phyloP scores from a whole-genome alignment of 2,329 filamentous ascomycete species.

The Colletotrichum truncatum region DNA sequence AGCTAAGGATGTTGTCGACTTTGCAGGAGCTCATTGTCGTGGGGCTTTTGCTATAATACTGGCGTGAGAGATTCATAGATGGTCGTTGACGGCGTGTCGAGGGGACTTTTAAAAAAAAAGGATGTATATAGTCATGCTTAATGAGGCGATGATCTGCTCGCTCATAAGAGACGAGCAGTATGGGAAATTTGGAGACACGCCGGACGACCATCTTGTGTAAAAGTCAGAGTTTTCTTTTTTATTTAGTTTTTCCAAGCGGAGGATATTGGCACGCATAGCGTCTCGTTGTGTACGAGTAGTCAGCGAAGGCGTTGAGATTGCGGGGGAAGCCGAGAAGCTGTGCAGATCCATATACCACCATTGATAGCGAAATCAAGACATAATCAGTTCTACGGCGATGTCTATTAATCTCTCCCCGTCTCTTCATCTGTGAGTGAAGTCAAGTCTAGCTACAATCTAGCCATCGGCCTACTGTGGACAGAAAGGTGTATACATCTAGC shows the following conservation, averaged over 20 bases:
- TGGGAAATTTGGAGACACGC: conserved; percentile 21
- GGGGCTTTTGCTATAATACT: not conserved
- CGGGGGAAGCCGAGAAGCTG: not conserved
- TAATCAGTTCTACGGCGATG: conserved; percentile 5
- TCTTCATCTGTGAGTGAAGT: too few relatives aligned
- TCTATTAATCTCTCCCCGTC: not conserved
- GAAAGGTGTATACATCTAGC: too few relatives aligned
- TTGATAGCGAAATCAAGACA: conserved; percentile 19
- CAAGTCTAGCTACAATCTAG: too few relatives aligned
- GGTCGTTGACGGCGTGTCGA: conserved; percentile 20
- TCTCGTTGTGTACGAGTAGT: conserved; percentile 23
- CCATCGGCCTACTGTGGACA: too few relatives aligned
- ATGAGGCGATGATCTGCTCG: conserved; percentile 13
- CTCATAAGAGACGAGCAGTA: not conserved
- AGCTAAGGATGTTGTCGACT: conserved; percentile 34
- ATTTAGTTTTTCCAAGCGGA: not conserved
- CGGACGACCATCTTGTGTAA: conserved; percentile 38
- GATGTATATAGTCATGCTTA: conserved; percentile 28
- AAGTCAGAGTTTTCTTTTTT: conserved; percentile 28
- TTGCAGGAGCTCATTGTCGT: conserved; percentile 36
- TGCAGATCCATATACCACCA: conserved; percentile 30
- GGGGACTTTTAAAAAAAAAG: not conserved
- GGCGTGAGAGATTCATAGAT: conserved; percentile 18
- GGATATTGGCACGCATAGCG: conserved; percentile 18
- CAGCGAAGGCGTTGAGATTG: conserved; percentile 18